These are phyloP conservation scores for Agroathelia rolfsii DNA, from an alignment of 1,284 basidiomycete genomes.

Conservation along the genomic window DNA sequence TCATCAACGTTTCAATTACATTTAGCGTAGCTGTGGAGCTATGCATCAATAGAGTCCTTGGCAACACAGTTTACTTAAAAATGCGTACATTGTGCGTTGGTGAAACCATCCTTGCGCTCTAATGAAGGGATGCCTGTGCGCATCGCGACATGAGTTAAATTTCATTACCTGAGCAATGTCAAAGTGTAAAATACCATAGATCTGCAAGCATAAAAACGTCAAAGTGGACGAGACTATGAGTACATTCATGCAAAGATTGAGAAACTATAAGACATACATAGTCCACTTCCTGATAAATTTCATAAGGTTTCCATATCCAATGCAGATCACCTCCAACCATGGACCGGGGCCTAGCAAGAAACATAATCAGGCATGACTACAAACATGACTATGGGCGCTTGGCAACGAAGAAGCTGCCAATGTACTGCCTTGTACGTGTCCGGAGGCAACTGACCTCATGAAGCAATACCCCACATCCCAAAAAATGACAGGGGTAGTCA, in stretches of 20 bases:
- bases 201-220: conserved; percentile 25
- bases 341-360: conserved; percentile 38
- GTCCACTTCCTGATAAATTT: conserved; percentile 67
- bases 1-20: conserved; percentile 69
- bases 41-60: conserved; percentile 5
- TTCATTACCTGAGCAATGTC: conserved; percentile 35
- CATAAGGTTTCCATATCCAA: conserved; percentile 84
- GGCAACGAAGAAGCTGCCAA: background rate
- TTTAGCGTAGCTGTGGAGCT: conserved; percentile 62
- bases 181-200: conserved; percentile 65
- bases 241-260: conserved; percentile 4
- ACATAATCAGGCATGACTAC: conserved; percentile 4
- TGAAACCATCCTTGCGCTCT: conserved; percentile 57
- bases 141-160: conserved; percentile 52
- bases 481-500: conserved; percentile 48
- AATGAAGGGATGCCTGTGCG: conserved; percentile 12
- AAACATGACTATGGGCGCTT: background rate
- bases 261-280: conserved; percentile 26
- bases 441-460: conserved; percentile 36
- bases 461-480: conserved; percentile 73
- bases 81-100: conserved; percentile 72
- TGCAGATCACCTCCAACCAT: conserved; percentile 76
- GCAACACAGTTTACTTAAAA: no score
- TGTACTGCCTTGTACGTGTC: conserved; percentile 1
- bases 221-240: no score